phyloP scores from a whole-genome alignment of 1,284 basidiomycete species.

The Coniferiporia sulphurascens region DNA sequence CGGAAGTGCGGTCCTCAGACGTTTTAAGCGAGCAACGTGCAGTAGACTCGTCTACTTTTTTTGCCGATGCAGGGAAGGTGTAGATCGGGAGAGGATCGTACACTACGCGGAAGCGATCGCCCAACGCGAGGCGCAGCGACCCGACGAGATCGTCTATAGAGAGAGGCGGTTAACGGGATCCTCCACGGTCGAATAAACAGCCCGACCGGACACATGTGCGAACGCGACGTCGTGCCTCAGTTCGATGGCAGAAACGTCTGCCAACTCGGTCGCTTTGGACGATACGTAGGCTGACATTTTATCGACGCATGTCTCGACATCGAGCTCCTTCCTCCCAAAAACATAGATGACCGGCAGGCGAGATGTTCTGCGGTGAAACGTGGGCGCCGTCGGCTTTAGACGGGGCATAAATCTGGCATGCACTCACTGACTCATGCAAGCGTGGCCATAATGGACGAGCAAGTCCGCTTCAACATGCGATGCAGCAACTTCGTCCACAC shows the following conservation, averaged over 20 bases:
- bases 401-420: constrained; percentile 6
- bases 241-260: constrained; percentile 32
- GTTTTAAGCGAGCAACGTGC: neutral
- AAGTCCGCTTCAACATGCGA: constrained; percentile 91
- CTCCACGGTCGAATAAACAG: neutral
- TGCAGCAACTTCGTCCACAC: constrained; percentile 94
- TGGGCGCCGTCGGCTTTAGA: neutral
- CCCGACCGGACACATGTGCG: constrained; percentile 61
- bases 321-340: constrained; percentile 64
- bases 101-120: constrained; percentile 19
- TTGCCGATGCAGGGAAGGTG: constrained; percentile 9
- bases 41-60: neutral
- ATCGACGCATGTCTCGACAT: constrained; percentile 46
- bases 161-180: constrained; percentile 13
- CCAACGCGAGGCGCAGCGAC: constrained; percentile 20
- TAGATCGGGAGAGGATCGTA: constrained; percentile 17
- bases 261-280: constrained; percentile 14
- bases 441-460: constrained; percentile 95
- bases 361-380: constrained; percentile 49
- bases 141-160: constrained; percentile 23
- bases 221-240: constrained; percentile 82
- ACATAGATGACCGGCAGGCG: constrained; percentile 83
- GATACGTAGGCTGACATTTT: constrained; percentile 37
- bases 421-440: constrained; percentile 85
- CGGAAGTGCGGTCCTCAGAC: constrained; percentile 9